Evolutionary conservation across 192 early-diverging fungal species (phyloP).

Genomic region (Coemansia sp.): DNA sequence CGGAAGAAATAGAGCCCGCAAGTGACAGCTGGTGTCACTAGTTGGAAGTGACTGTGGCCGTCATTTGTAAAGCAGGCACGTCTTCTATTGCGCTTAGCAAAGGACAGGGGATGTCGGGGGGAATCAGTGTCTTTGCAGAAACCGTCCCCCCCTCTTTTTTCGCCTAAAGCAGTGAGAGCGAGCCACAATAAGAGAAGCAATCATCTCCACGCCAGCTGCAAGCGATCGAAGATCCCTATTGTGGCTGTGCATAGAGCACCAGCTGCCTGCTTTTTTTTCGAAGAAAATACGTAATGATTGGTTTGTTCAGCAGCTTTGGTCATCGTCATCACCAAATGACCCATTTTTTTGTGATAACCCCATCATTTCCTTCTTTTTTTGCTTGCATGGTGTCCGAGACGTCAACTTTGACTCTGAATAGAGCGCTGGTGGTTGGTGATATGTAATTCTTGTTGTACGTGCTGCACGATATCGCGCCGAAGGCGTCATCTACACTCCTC

Average conservation of each 20-base stretch:
- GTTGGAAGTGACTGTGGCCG: background rate
- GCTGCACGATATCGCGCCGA: too few species aligned
- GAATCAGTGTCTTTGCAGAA: background rate
- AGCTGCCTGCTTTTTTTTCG: conserved; percentile 2
- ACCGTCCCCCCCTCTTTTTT: too few species aligned
- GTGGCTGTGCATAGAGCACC: conserved; percentile 17
- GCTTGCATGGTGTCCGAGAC: too few species aligned
- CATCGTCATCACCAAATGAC: background rate
- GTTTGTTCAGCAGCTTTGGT: background rate
- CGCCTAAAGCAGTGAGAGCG: background rate
- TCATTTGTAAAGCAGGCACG: background rate
- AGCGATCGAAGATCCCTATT: conserved; percentile 39
- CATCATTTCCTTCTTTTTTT: too few species aligned
- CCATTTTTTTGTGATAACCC: background rate
- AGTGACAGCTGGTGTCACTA: background rate
- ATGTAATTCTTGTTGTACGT: too few species aligned
- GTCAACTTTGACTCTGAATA: too few species aligned
- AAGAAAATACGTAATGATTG: background rate
- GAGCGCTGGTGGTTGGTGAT: too few species aligned
- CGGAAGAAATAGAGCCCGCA: background rate
- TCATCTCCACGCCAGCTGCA: conserved; percentile 16
- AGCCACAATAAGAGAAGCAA: background rate
- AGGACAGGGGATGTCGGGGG: too few species aligned
- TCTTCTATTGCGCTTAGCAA: background rate
- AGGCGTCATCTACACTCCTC: too few species aligned